A percentile compares a stretch with the other conserved stretches of the same genome.
phyloP scores from a whole-genome alignment of 1,284 basidiomycete species.

The Ganoderma leucocontextum region DNA sequence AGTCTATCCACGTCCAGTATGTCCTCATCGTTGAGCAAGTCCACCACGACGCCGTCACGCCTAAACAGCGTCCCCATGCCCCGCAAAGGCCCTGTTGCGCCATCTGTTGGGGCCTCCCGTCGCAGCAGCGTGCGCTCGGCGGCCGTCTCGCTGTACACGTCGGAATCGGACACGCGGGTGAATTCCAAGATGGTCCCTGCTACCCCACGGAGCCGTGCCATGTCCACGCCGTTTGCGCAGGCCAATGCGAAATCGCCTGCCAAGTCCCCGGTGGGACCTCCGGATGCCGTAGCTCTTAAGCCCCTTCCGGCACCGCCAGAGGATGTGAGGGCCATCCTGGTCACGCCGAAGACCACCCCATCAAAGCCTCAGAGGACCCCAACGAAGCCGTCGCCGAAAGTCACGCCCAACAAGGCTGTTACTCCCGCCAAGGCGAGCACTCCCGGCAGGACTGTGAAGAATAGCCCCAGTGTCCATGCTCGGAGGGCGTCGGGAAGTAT shows the following conservation, averaged over 20 bases:
- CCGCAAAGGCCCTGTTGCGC: constrained; percentile 27
- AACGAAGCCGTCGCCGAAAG: constrained; percentile 33
- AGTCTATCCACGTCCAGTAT: constrained; percentile 36
- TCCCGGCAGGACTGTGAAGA: constrained; percentile 27
- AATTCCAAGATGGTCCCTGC: constrained; percentile 44
- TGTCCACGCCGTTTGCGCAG: constrained; percentile 37
- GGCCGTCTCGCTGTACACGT: constrained; percentile 40
- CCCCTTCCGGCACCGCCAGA: background rate
- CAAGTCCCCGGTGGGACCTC: constrained; percentile 25
- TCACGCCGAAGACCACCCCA: constrained; percentile 35
- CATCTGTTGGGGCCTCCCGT: constrained; percentile 35
- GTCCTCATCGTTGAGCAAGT: constrained; percentile 33
- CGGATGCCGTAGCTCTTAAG: background rate
- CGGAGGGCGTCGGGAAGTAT: constrained; percentile 28
- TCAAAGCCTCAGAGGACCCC: constrained; percentile 33
- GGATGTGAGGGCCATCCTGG: constrained; percentile 18
- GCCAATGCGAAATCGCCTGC: constrained; percentile 30
- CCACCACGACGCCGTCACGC: constrained; percentile 33
- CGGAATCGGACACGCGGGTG: constrained; percentile 36
- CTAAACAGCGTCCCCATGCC: constrained; percentile 36
- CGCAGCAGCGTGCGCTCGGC: constrained; percentile 39
- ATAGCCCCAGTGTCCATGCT: constrained; percentile 24
- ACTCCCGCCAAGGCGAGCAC: constrained; percentile 27
- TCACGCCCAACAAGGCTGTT: constrained; percentile 24
- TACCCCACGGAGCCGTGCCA: constrained; percentile 46